Evolutionary conservation across 2,329 filamentous ascomycete genomes (phyloP).

Genomic region (Colletotrichum limetticola): DNA sequence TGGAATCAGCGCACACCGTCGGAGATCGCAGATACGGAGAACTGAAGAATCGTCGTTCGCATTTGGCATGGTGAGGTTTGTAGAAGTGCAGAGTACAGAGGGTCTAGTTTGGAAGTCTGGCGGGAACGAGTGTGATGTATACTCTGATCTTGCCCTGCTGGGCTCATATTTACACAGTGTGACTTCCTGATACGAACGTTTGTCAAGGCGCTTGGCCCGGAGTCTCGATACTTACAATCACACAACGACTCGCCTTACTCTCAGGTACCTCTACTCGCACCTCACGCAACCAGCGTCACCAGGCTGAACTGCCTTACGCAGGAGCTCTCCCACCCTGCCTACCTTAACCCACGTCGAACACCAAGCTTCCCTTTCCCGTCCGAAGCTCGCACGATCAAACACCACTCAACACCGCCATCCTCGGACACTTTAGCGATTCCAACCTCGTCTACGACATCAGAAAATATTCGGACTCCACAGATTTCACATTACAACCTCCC

Average conservation of each 20-base stretch:
- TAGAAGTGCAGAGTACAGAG: not conserved
- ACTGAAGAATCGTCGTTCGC: too few relatives aligned
- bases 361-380: slow-evolving; percentile 40
- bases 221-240: not conserved
- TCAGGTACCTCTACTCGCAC: slow-evolving; percentile 10
- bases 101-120: not conserved
- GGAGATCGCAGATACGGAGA: too few relatives aligned
- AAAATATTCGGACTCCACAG: not conserved
- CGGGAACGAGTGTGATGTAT: not conserved
- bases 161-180: slow-evolving; percentile 5
- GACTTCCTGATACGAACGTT: not conserved
- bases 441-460: not conserved
- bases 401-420: slow-evolving; percentile 10
- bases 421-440: not conserved
- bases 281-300: slow-evolving; percentile 37
- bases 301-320: slow-evolving; percentile 61
- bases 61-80: too few relatives aligned
- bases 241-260: too few relatives aligned
- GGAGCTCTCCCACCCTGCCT: slow-evolving; percentile 27
- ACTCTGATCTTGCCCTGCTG: not conserved
- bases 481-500: not conserved
- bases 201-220: not conserved
- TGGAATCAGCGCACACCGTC: too few relatives aligned
- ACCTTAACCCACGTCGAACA: not conserved
- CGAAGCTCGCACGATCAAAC: slow-evolving; percentile 29